Conservation (phyloP, 1,139 yeast species). For the Geotrichum candidum region DNA sequence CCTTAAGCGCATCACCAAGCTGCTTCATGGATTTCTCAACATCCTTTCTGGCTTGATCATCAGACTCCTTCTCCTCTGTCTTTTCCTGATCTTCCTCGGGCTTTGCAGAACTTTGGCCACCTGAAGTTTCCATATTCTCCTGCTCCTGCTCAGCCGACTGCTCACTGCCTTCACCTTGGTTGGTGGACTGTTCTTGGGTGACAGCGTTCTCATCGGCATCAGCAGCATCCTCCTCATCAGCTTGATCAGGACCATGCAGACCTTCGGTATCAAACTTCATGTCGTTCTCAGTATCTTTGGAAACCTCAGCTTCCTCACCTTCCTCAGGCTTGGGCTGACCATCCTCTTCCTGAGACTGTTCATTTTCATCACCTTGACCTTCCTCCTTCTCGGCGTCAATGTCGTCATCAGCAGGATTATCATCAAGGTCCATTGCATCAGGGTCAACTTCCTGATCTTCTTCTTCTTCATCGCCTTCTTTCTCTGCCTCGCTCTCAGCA, state of each 20-base stretch:
- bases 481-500: constrained; percentile 32
- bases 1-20: constrained; percentile 84
- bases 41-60: constrained; percentile 62
- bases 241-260: constrained; percentile 41
- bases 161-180: constrained; percentile 72
- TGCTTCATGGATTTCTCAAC: constrained; percentile 81
- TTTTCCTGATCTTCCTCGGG: constrained; percentile 23
- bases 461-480: constrained; percentile 60
- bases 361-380: constrained; percentile 51
- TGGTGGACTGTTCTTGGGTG: constrained; percentile 65
- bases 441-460: constrained; percentile 66
- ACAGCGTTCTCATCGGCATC: constrained; percentile 40
- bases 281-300: constrained; percentile 17
- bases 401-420: constrained; percentile 63
- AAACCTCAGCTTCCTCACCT: constrained; percentile 32
- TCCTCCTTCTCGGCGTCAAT: constrained; percentile 66
- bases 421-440: constrained; percentile 62
- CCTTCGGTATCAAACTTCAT: constrained; percentile 34
- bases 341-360: constrained; percentile 28
- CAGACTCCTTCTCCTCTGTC: constrained; percentile 25
- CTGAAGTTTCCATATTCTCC: constrained; percentile 27
- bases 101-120: constrained; percentile 23
- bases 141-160: constrained; percentile 61
- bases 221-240: constrained; percentile 43
- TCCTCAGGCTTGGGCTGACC: constrained; percentile 22